A percentile compares a stretch with the other conserved stretches of the same genome.
Conservation (phyloP, 805 yeast species). For the Candida sakaeoensis region DNA sequence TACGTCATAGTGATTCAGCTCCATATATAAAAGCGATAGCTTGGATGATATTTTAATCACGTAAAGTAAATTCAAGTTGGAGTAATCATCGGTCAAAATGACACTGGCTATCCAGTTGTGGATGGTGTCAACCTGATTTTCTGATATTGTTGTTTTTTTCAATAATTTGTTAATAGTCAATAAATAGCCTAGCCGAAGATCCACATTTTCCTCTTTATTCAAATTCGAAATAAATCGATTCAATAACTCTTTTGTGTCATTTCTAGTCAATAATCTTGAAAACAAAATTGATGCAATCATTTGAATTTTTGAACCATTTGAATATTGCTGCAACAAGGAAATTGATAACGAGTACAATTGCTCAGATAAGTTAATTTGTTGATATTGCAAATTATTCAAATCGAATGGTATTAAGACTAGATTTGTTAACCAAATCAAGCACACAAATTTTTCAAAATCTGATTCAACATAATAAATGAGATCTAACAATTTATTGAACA, state of each 20-base stretch:
- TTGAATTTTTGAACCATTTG: conserved; percentile 54
- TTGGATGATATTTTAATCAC: conserved; percentile 36
- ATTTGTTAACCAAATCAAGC: conserved; percentile 70
- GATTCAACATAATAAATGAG: conserved; percentile 9
- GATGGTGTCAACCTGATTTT: conserved; percentile 11
- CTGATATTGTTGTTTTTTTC: conserved; percentile 15
- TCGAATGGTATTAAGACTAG: conserved; percentile 74
- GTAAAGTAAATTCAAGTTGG: conserved; percentile 21
- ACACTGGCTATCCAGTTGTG: conserved; percentile 16
- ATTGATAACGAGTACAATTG: conserved; percentile 34
- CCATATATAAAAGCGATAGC: conserved; percentile 24
- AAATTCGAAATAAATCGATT: conserved; percentile 16
- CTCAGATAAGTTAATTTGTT: conserved; percentile 23
- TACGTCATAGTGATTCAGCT: conserved; percentile 25
- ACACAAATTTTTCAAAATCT: conserved; percentile 30
- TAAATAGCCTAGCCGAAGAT: conserved; percentile 32
- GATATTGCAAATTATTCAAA: conserved; percentile 33
- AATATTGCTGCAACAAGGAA: conserved; percentile 23
- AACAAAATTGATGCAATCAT: conserved; percentile 50
- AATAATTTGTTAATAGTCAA: conserved; percentile 39
- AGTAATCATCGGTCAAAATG: conserved; percentile 10
- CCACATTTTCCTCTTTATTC: not conserved
- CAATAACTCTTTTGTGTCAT: conserved; percentile 35
- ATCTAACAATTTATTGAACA: conserved; percentile 35
- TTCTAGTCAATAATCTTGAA: conserved; percentile 51